Evolutionary conservation across 441 rosid genomes (phyloP), one percentile per base, ranked within the genome.

Genomic region (Monsonia emarginata): DNA sequence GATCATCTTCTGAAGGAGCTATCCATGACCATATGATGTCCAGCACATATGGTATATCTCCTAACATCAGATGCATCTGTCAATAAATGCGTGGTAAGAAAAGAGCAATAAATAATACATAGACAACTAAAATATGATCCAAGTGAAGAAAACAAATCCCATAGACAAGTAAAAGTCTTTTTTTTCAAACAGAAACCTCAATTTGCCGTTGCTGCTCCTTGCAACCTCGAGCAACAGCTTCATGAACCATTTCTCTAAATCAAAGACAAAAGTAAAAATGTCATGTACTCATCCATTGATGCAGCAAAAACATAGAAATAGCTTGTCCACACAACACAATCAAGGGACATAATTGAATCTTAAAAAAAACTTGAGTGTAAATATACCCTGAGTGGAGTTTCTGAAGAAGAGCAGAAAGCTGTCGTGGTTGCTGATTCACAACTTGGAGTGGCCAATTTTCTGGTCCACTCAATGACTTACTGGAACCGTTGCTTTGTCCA

Each of bases 131-230:
- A 52, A 27, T 6, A 28, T 36, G 46, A 19, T 10, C 40, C 0
- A 6, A 57, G 52, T 52, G 18, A 52, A 50, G 19, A 30, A 28
- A 52, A 27, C 5, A 60, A 28, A 60, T 28, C 32, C 0, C 38
- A 60, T 60, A 27, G 28, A n/a, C 8, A 54, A 57, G 16, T 4
- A 48, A 69, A 69, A 46, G 73, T 40, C 22, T 59, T 25, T 25
- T 42, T 44, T 19, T 50, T 40, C 56, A 60, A 62, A 69, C 50
- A 67, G 60, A 72, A 69, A 84, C 99, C 96, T 95, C 88, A 77
- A 95, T 89, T 78, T 95, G 92, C 61, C 99, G 88, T 61, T 95
- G 99, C 80, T 85, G 97, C 80, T 95, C 96, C 82, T 86, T 91
- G 86, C 97, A 90, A 71, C 81, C 94, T 75, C 91, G 83, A 76